Base-by-base conservation (phyloP, 768 basidiomycete species). In the Hygrocybe punicea region DNA sequence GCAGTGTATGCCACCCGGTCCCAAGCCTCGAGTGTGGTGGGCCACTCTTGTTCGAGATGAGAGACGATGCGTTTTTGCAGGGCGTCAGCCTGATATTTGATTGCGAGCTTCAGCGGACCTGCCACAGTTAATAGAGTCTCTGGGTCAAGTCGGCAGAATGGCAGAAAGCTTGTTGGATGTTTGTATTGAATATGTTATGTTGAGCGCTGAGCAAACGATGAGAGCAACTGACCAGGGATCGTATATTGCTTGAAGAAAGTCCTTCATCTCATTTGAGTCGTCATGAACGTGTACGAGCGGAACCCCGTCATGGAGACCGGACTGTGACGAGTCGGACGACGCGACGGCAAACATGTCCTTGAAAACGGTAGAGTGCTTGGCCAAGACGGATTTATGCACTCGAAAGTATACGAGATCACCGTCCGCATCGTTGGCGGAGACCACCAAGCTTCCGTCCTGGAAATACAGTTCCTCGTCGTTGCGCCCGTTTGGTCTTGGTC, bases 221-320 rank as follows among this genome's bases (percentile, higher is more conserved):
- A 52, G 39, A 52, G 10, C 55, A 50, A 24, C 19, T 40, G n/a
- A 53, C 57, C 51, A 16, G 16, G 57, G 40, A 44, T 53, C 42
- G 24, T 58, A 62, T 14, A 62, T 47, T 5, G 39, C 50, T 24
- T 37, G 17, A 11, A 60, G 53, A 51, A 62, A 54, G 11, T 47
- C 45, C 23, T 44, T 48, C 8, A 60, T 13, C 17, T 60, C n/a
- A 9, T 48, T 42, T 6, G 51, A 42, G 25, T 55, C 47, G 33
- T 62, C 61, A 35, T 57, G 54, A 39, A 62, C 24, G n/a, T 49
- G 44, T n/a, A 62, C 56, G n/a, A 60, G 46, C n/a, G 59, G 61
- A 44, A 57, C 36, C 16, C 56, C 55, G 36, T 62, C 55, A 39
- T 57, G 59, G 17, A n/a, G 29, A 35, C 60, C 61, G 13, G 51